These are phyloP conservation scores for Monilinia fructicola DNA, from an alignment of 2,329 filamentous ascomycete genomes.

Conservation along the genomic window DNA sequence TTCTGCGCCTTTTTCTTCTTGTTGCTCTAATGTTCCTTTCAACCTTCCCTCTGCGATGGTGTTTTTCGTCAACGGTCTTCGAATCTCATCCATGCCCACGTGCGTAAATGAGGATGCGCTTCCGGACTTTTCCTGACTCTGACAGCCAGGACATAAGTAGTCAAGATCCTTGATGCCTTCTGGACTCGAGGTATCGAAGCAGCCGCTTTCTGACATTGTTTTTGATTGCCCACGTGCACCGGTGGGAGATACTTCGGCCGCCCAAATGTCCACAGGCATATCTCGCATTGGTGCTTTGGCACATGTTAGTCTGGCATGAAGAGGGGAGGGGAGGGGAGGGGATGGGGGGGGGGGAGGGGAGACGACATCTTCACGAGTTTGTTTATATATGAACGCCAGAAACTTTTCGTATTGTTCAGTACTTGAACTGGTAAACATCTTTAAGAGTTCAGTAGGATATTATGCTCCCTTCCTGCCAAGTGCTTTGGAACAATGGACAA, in stretches of 20 bases:
- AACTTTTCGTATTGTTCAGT: background rate
- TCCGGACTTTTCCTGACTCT: background rate
- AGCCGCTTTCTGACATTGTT: background rate
- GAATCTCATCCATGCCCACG: background rate
- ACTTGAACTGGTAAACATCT: background rate
- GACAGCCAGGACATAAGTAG: background rate
- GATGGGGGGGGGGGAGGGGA: no score
- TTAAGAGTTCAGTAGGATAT: background rate
- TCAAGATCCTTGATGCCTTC: background rate
- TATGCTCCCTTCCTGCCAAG: background rate
- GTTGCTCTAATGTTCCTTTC: background rate
- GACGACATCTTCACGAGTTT: background rate
- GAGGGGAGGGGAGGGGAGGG: background rate
- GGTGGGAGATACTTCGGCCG: background rate
- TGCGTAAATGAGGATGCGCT: background rate
- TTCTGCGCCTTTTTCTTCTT: background rate
- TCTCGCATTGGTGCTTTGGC: background rate
- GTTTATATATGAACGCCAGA: background rate
- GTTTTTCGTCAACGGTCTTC: background rate
- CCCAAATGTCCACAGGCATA: background rate
- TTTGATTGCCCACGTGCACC: background rate
- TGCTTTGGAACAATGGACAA: background rate
- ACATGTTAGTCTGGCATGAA: background rate
- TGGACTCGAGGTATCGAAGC: background rate
- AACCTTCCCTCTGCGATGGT: background rate